phyloP scores from a whole-genome alignment of 2,329 filamentous ascomycete species.

The Penicillium sp. region DNA sequence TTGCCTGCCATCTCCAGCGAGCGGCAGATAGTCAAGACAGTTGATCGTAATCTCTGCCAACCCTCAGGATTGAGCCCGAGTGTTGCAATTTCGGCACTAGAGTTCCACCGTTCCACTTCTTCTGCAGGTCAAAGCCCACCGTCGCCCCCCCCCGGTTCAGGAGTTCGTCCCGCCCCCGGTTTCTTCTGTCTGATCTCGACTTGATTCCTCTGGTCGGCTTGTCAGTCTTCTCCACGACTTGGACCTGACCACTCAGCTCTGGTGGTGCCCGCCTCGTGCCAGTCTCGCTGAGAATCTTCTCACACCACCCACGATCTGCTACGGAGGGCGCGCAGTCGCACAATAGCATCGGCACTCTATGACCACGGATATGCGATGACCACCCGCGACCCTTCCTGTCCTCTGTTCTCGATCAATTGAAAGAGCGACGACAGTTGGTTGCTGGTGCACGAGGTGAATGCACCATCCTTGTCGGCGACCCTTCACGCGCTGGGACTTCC shows the following conservation, averaged over 20 bases:
- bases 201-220: not conserved
- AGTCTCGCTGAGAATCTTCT: not conserved
- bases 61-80: too few relatives aligned
- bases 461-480: constrained; percentile 8
- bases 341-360: constrained; percentile 3
- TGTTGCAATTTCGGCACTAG: constrained; percentile 1
- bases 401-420: constrained; percentile 4
- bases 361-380: constrained; percentile 15
- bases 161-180: constrained; percentile 19
- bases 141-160: constrained; percentile 8
- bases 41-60: too few relatives aligned
- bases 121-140: not conserved
- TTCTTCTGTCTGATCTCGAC: constrained; percentile 3
- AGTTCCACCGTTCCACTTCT: constrained; percentile 4
- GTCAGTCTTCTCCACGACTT: not conserved
- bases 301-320: too few relatives aligned
- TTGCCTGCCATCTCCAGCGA: too few relatives aligned
- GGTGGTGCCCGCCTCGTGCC: not conserved
- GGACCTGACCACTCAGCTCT: not conserved
- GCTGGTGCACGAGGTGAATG: not conserved
- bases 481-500: too few relatives aligned
- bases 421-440: constrained; percentile 1
- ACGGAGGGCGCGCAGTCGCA: constrained; percentile 1
- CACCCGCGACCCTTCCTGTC: constrained; percentile 5
- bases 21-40: too few relatives aligned